These are phyloP conservation scores for Fusarium neocosmosporiellum DNA, from an alignment of 2,329 filamentous ascomycete genomes.

Conservation along the genomic window DNA sequence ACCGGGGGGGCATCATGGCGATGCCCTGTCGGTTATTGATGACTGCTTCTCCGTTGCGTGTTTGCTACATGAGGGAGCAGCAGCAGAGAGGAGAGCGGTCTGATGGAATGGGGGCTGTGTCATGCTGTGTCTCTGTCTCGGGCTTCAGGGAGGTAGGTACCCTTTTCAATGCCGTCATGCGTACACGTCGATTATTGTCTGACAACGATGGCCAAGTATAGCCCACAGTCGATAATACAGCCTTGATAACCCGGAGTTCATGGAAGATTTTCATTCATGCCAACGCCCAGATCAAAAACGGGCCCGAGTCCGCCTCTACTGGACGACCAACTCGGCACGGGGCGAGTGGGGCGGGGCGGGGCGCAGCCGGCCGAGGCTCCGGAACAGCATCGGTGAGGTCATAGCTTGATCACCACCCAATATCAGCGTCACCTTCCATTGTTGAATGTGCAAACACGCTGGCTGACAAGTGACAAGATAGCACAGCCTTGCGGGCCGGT, in stretches of 20 bases:
- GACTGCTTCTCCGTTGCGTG: slow-evolving; percentile 17
- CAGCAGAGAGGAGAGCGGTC: not conserved
- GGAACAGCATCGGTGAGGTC: slow-evolving; percentile 31
- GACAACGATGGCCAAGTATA: not conserved
- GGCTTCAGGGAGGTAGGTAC: not conserved
- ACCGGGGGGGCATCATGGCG: slow-evolving; percentile 5
- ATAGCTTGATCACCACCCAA: slow-evolving; percentile 18
- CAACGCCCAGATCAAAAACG: slow-evolving; percentile 16
- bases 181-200: not conserved
- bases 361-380: slow-evolving; percentile 24
- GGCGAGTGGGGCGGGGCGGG: slow-evolving; percentile 26
- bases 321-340: slow-evolving; percentile 20
- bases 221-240: not conserved
- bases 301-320: slow-evolving; percentile 9
- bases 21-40: slow-evolving; percentile 11
- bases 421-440: slow-evolving; percentile 19
- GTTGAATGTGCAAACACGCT: not conserved
- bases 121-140: not conserved
- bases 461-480: not conserved
- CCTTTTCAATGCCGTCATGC: not conserved
- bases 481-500: not conserved
- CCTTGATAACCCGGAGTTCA: not conserved
- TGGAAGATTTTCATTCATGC: not conserved
- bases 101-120: slow-evolving; percentile 25
- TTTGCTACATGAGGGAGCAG: slow-evolving; percentile 1